These are phyloP conservation scores for Microsporum ferrugineum DNA, from an alignment of 2,329 filamentous ascomycete genomes.

Conservation along the genomic window DNA sequence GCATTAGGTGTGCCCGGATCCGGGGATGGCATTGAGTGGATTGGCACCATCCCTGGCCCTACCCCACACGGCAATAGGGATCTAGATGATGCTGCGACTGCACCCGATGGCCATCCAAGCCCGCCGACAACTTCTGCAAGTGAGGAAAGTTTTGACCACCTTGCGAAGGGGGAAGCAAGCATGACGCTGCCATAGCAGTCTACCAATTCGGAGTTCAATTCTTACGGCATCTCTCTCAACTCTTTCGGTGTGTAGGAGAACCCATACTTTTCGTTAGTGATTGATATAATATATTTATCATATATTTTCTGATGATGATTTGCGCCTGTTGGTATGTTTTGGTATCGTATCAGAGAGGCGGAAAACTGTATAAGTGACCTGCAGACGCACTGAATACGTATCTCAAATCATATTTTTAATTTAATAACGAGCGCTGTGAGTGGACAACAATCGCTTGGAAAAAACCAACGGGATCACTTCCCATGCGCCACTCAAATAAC, in stretches of 20 bases:
- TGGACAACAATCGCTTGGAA: neutral
- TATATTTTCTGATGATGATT: neutral
- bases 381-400: neutral
- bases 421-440: neutral
- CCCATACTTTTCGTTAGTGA: neutral
- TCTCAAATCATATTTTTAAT: neutral
- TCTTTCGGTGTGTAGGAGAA: neutral
- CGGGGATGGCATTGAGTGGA: conserved; percentile 34
- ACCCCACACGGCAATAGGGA: neutral
- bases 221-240: neutral
- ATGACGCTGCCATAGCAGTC: conserved; percentile 21
- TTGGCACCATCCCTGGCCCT: conserved; percentile 27
- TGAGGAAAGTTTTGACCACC: conserved; percentile 39
- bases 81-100: conserved; percentile 7
- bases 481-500: neutral
- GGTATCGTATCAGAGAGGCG: neutral
- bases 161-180: conserved; percentile 35
- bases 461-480: neutral
- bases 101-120: conserved; percentile 20
- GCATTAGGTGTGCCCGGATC: conserved; percentile 19
- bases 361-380: neutral
- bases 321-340: conserved; percentile 4
- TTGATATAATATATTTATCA: neutral
- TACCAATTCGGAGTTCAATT: neutral
- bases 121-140: conserved; percentile 32